Percentiles rank a stretch among this genome's conserved stretches.
These are phyloP conservation scores for Metschnikowia matae DNA, from an alignment of 805 yeast species.

Conservation along the genomic window DNA sequence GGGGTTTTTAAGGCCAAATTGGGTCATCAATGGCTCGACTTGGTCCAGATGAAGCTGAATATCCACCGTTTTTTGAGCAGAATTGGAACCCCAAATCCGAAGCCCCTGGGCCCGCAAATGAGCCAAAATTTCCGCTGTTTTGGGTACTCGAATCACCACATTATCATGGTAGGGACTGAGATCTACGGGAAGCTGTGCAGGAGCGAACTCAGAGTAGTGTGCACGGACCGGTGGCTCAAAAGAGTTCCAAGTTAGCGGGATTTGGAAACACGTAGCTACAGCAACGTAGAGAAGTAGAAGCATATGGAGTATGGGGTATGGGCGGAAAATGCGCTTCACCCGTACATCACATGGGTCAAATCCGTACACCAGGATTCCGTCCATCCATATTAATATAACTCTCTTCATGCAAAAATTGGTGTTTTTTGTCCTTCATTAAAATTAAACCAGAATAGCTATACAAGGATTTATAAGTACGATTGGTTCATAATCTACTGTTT, in stretches of 20 bases:
- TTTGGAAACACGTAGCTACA: slow-evolving; percentile 9
- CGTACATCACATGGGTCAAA: slow-evolving; percentile 2
- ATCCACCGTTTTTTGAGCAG: slow-evolving; percentile 44
- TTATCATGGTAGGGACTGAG: slow-evolving; percentile 39
- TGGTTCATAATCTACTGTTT: too few relatives aligned
- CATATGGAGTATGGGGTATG: slow-evolving; percentile 1
- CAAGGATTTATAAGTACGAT: too few relatives aligned
- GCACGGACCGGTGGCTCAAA: slow-evolving; percentile 6
- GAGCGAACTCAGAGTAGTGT: slow-evolving; percentile 30
- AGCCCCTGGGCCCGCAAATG: slow-evolving; percentile 16
- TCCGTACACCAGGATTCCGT: neutral
- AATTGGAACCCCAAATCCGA: slow-evolving; percentile 48
- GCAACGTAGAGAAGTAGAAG: slow-evolving; percentile 4
- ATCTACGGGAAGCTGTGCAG: slow-evolving; percentile 35
- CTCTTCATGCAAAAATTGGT: neutral
- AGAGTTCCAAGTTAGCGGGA: slow-evolving; percentile 10
- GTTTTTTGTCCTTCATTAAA: too few relatives aligned
- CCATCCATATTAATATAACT: too few relatives aligned
- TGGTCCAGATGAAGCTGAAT: slow-evolving; percentile 25
- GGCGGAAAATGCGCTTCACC: slow-evolving; percentile 4
- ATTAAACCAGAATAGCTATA: too few relatives aligned
- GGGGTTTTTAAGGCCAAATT: slow-evolving; percentile 21
- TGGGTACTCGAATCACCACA: slow-evolving; percentile 43
- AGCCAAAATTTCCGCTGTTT: slow-evolving; percentile 18
- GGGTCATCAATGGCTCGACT: slow-evolving; percentile 13